These are phyloP conservation scores for Dendryphion nanum DNA, from an alignment of 2,329 filamentous ascomycete genomes.

Conservation along the genomic window DNA sequence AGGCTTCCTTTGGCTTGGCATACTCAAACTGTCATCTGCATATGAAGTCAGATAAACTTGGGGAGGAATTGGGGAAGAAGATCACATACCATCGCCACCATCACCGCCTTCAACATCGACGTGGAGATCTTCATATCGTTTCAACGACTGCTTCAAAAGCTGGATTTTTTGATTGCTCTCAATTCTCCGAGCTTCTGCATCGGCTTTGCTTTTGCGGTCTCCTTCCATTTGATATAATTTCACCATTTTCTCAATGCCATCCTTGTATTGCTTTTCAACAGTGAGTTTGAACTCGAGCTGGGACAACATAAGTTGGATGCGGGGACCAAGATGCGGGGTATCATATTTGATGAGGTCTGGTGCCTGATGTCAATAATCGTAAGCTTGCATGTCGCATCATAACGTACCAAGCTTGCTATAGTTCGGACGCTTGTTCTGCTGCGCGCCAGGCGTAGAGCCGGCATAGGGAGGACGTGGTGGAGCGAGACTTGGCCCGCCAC, in stretches of 20 bases:
- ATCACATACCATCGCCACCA: conserved; percentile 73
- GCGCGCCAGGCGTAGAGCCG: conserved; percentile 65
- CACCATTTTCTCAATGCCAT: conserved; percentile 99
- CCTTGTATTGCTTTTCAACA: conserved; percentile 98
- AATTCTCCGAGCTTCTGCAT: conserved; percentile 83
- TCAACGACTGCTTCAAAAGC: conserved; percentile 89
- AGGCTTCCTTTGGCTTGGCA: conserved; percentile 93
- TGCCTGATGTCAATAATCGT: conserved; percentile 15
- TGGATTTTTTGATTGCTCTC: conserved; percentile 99
- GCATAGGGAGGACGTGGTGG: conserved; percentile 78
- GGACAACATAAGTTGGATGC: conserved; percentile 98
- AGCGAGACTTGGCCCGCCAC: conserved; percentile 71
- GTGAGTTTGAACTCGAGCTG: conserved; percentile 99
- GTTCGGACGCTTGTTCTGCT: conserved; percentile 71
- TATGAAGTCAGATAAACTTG: conserved; percentile 25
- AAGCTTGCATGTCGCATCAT: conserved; percentile 3
- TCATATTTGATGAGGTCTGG: conserved; percentile 98
- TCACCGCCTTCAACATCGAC: conserved; percentile 79
- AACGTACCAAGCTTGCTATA: conserved; percentile 90
- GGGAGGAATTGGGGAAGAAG: neutral
- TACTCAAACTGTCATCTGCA: conserved; percentile 91
- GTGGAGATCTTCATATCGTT: conserved; percentile 95
- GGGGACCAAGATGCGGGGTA: conserved; percentile 88
- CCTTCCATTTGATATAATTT: conserved; percentile 96
- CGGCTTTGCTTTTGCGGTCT: conserved; percentile 90